phyloP scores from a whole-genome alignment of 352 stramenopile species.

The Pelagophyceae sp. region DNA sequence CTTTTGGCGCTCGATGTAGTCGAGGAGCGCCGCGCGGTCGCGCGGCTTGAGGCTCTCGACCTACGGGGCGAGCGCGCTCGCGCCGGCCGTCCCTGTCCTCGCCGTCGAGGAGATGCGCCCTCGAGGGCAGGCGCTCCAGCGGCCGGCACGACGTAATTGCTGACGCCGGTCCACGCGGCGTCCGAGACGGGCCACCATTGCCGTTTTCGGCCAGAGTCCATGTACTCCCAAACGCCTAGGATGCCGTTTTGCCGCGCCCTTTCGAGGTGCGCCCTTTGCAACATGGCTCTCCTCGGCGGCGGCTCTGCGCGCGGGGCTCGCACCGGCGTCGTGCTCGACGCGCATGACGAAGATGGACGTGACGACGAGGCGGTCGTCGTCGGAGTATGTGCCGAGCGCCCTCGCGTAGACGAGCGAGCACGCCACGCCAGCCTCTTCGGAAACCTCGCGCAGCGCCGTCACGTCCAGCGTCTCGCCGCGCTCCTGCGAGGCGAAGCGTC shows the following conservation, averaged over 20 bases:
- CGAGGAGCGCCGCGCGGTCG: background rate
- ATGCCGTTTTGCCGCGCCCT: too few relatives aligned
- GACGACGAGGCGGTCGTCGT: background rate
- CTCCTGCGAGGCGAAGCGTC: too few relatives aligned
- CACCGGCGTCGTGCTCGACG: too few relatives aligned
- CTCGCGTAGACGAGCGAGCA: background rate
- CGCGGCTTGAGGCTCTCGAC: background rate
- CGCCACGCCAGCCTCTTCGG: background rate
- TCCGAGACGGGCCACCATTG: background rate
- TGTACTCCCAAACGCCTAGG: background rate
- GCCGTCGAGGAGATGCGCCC: background rate
- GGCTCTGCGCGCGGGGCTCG: too few relatives aligned
- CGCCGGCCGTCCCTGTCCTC: background rate
- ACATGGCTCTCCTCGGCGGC: too few relatives aligned
- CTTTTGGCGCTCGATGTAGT: background rate
- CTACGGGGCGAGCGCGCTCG: background rate
- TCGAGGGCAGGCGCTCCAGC: too few relatives aligned
- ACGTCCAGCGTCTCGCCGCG: background rate
- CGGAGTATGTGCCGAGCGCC: background rate
- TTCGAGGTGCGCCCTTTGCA: too few relatives aligned
- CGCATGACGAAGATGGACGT: conserved; percentile 1
- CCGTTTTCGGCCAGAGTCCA: background rate
- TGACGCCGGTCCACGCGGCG: too few relatives aligned
- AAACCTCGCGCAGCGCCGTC: background rate
- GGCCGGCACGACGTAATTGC: too few relatives aligned